Evolutionary conservation across 805 yeast genomes (phyloP).

Genomic region (Saturnispora dispora): DNA sequence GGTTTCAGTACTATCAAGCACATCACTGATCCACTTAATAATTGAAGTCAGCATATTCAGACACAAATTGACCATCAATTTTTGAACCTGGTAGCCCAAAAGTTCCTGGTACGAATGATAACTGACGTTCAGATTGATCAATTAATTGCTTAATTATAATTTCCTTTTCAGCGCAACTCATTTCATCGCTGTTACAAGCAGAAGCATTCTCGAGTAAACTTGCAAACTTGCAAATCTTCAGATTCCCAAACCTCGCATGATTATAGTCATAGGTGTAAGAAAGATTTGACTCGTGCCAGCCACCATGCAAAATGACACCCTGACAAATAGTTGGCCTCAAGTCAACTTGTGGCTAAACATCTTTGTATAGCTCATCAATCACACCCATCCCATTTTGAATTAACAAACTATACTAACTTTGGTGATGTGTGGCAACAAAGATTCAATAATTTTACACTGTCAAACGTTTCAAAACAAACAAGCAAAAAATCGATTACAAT

Average conservation of each 20-base stretch:
- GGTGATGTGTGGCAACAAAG: constrained; percentile 41
- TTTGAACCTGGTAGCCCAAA: constrained; percentile 54
- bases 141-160: constrained; percentile 19
- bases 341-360: constrained; percentile 42
- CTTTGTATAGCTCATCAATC: constrained; percentile 37
- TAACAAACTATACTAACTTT: constrained; percentile 49
- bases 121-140: constrained; percentile 23
- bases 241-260: constrained; percentile 64
- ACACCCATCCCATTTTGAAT: constrained; percentile 87
- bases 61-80: constrained; percentile 71
- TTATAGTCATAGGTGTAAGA: constrained; percentile 33
- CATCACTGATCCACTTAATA: constrained; percentile 71
- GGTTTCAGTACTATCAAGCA: constrained; percentile 38
- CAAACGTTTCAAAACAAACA: constrained; percentile 73
- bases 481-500: constrained; percentile 33
- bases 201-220: too few species aligned
- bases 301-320: constrained; percentile 83
- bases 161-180: not conserved
- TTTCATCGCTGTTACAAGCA: too few species aligned
- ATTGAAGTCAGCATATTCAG: constrained; percentile 79
- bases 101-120: constrained; percentile 34
- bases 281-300: constrained; percentile 34
- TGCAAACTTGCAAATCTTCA: constrained; percentile 53
- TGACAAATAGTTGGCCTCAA: constrained; percentile 52
- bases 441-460: constrained; percentile 56